Conservation (phyloP, 1,284 basidiomycete genomes). For the Takashimella tepidaria region DNA sequence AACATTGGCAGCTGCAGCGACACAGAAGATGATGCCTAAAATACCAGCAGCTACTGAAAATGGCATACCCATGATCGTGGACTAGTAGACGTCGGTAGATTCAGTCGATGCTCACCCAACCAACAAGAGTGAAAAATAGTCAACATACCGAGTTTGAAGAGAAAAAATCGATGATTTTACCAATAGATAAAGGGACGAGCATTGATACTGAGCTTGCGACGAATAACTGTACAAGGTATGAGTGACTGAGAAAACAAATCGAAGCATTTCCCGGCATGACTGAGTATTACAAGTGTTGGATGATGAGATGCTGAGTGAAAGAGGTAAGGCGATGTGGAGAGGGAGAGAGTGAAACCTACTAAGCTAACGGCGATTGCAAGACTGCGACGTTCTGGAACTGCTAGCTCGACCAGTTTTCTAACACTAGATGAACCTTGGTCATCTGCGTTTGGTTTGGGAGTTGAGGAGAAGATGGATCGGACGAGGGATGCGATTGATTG, state of each 20-base stretch:
- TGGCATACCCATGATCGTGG: constrained; percentile 70
- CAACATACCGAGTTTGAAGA: constrained; percentile 63
- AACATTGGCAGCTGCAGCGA: constrained; percentile 83
- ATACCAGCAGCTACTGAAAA: constrained; percentile 72
- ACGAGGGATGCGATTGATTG: background rate
- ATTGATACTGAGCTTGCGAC: constrained; percentile 64
- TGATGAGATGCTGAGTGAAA: background rate
- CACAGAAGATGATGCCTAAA: constrained; percentile 74
- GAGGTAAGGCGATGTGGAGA: too few relatives aligned
- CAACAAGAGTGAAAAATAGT: background rate
- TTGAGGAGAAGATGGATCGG: background rate
- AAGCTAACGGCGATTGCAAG: constrained; percentile 64
- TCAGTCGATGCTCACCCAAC: background rate
- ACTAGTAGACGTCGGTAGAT: constrained; percentile 50
- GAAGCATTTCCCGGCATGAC: too few relatives aligned
- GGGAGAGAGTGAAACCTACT: too few relatives aligned
- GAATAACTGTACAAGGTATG: constrained; percentile 28
- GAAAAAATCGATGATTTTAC: constrained; percentile 88
- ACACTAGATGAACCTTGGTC: constrained; percentile 40
- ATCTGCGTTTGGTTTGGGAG: background rate
- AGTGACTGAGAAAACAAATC: too few relatives aligned
- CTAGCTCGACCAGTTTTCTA: constrained; percentile 67
- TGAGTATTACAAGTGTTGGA: background rate
- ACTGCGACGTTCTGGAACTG: constrained; percentile 69
- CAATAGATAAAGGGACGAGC: constrained; percentile 84